Evolutionary conservation across 371 early-diverging fungal genomes (phyloP), one percentile per base, ranked within the genome.

Genomic region (Mucor racemosus): DNA sequence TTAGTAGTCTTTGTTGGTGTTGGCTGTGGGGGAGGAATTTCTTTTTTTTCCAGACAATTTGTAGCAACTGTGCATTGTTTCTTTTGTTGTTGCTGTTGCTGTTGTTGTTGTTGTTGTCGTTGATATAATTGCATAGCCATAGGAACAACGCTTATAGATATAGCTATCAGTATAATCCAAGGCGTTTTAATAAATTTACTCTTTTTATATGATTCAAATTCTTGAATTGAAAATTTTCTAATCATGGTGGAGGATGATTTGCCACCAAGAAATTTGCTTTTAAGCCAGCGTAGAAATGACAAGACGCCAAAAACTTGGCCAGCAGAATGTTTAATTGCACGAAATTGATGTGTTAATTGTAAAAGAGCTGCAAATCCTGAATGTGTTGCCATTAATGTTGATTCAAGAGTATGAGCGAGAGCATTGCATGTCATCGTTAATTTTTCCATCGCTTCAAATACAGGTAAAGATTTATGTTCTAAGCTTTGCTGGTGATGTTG

Each of bases 361-460:
- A 94, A 84, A 82, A 95, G 90, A 26, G 95, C 95, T 91, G 94
- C 93, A 64, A 94, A 94, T 3, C 91, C 90, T 17, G 94, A 92
- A 75, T 94, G 94, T 3, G 95, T 95, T 26, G 97, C 94, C 77
- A 92, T 88, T 68, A 91, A 92, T 6, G 97, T 95, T 4, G 93
- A 91, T 66, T 95, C 96, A 31, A 96, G 86, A 93, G 95, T 94
- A 60, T 92, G 92, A 7, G 94, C 85, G 70, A 96, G 91, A 4
- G 94, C 94, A 19, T 91, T 92, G 80, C 94, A 95, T 4, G 95
- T 92, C 56, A 91, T 88, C 4, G 94, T 95, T 35, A 96, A 78
- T 11, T 88, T 85, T 65, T 94, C 93, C 31, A 95, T 86, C 55
- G 90, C 69, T 71, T 92, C 90, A 71, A 96, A 96, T 0, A 95